These are phyloP conservation scores for Rhizomucor miehei DNA, from an alignment of 371 early-diverging fungal species.

Conservation along the genomic window DNA sequence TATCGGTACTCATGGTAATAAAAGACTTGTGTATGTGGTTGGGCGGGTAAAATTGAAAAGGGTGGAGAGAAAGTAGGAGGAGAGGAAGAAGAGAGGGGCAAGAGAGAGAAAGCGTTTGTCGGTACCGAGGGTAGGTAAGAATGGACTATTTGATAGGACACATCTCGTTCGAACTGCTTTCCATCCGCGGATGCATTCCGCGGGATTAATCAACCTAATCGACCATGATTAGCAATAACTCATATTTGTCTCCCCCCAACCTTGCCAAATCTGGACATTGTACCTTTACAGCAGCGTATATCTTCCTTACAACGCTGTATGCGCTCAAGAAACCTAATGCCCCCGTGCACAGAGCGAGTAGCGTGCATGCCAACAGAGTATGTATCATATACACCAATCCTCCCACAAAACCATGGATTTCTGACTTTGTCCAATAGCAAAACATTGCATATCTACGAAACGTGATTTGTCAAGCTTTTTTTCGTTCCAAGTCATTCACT, in stretches of 20 bases:
- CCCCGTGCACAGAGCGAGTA: slow-evolving; percentile 36
- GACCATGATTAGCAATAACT: too few species aligned
- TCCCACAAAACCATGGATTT: slow-evolving; percentile 24
- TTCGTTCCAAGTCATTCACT: neutral
- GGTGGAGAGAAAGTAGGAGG: neutral
- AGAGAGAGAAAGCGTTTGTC: neutral
- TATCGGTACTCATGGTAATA: slow-evolving; percentile 1
- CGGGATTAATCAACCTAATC: slow-evolving; percentile 6
- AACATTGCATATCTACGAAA: slow-evolving; percentile 33
- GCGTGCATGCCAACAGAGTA: slow-evolving; percentile 27
- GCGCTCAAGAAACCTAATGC: slow-evolving; percentile 38
- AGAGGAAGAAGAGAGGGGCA: neutral
- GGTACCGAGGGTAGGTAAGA: too few species aligned
- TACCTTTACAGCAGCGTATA: slow-evolving; percentile 46
- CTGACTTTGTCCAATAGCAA: slow-evolving; percentile 23
- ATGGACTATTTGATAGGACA: too few species aligned
- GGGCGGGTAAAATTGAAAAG: neutral
- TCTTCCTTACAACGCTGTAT: slow-evolving; percentile 29
- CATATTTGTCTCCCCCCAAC: too few species aligned
- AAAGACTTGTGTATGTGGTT: neutral
- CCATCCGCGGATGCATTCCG: slow-evolving; percentile 3
- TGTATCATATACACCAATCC: slow-evolving; percentile 26
- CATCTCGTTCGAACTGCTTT: too few species aligned
- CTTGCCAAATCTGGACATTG: too few species aligned
- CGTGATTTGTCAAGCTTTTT: neutral